Conservation (phyloP, 441 rosid species). For the Adansonia grandidieri region DNA sequence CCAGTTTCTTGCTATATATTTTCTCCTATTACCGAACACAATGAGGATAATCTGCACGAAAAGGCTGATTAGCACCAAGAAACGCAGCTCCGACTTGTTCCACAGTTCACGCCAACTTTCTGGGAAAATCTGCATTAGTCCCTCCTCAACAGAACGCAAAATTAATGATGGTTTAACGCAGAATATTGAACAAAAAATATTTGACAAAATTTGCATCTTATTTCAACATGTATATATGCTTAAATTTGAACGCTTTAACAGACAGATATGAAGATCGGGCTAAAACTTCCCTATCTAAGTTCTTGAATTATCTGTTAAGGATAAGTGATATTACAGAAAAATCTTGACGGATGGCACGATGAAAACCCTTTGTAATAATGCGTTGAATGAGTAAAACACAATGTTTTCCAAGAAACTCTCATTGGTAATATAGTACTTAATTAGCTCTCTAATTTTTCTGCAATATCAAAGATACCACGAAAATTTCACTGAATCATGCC, state of each 20-base stretch:
- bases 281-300: background rate
- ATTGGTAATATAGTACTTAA: background rate
- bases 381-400: background rate
- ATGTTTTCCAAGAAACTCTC: background rate
- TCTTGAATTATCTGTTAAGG: background rate
- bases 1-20: constrained; percentile 11
- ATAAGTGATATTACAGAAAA: background rate
- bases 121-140: background rate
- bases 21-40: constrained; percentile 33
- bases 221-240: background rate
- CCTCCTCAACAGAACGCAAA: background rate
- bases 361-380: background rate
- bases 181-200: background rate
- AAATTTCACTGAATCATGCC: background rate
- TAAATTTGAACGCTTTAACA: background rate
- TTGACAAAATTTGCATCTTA: background rate
- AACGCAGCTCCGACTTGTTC: constrained; percentile 45
- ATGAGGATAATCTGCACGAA: constrained; percentile 39
- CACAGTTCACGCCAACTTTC: constrained; percentile 9
- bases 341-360: background rate
- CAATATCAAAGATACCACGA: background rate
- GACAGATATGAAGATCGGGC: background rate
- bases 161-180: background rate
- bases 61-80: constrained; percentile 39
- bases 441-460: background rate